Evolutionary conservation across 352 stramenopile genomes (phyloP), one percentile per base, ranked within the genome.

Genomic region (Phytophthora sojae): DNA sequence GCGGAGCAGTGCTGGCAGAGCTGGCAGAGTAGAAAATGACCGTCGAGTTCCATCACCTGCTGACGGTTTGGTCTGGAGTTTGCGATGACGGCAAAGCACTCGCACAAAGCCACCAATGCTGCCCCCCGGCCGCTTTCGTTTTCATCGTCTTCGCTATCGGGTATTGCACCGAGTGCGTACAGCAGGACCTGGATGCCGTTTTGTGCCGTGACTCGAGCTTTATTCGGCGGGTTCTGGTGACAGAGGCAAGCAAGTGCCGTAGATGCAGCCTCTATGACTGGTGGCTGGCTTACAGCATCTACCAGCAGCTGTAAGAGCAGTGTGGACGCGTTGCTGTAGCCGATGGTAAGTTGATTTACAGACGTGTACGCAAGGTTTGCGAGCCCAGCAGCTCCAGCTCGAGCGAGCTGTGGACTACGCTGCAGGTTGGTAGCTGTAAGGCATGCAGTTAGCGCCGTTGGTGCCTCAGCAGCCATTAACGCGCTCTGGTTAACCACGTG

Each of bases 141-240:
- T 15, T 61, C 64, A 12, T 60, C 50, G 14, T 74, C 39, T 14
- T 68, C 50, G 19, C 53, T 14, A 49, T 77, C 47, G 14, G 76
- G 56, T 32, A 71, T 75, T 39, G 80, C 67, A 17, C 66, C 56
- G 19, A 88, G 63, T 7, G 86, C 80, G 49, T 91, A 94, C 25
- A 94, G 42, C 37, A 92, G 55, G n/a, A 93, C 86, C 12, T 90
- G 81, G 12, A 94, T 56, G 4, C 87, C 87, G 64, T 93, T 94
- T 45, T 93, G 87, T 0, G 82, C 80, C 0, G 71, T 67, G 4
- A 87, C 72, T 23, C 87, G 85, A 37, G 73, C 67, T 57, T 93
- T 94, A 60, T 94, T 94, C 26, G 90, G 74, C 21, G 80, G 82
- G 23, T 82, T 93, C 14, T 79, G 62, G 52, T 92, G 76, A 50